Evolutionary conservation across 192 early-diverging fungal species (phyloP).

Genomic region (Coemansia sp.): DNA sequence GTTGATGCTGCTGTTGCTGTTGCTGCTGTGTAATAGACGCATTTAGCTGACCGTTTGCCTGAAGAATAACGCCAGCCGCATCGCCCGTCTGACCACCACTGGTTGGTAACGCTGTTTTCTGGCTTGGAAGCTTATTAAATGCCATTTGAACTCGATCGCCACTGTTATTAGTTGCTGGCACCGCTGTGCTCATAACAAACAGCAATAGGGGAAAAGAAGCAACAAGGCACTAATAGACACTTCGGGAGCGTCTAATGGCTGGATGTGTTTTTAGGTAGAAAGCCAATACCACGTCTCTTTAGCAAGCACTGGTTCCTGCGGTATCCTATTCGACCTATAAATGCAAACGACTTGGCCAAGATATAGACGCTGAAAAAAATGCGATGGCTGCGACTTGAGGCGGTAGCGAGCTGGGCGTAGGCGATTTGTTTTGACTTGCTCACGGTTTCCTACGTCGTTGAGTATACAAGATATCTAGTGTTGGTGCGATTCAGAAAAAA

Average conservation of each 20-base stretch:
- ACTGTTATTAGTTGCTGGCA: slow-evolving; percentile 30
- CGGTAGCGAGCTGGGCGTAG: too few species aligned
- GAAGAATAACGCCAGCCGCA: slow-evolving; percentile 18
- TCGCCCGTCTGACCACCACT: slow-evolving; percentile 21
- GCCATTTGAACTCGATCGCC: slow-evolving; percentile 46
- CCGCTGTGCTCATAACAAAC: slow-evolving; percentile 39
- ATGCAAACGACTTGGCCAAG: too few species aligned
- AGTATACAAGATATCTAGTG: too few species aligned
- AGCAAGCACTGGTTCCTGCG: too few species aligned
- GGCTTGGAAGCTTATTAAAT: slow-evolving; percentile 43
- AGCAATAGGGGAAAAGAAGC: slow-evolving; percentile 1
- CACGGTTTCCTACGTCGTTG: too few species aligned
- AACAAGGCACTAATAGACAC: not conserved
- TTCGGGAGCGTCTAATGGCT: not conserved
- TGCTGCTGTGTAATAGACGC: slow-evolving; percentile 5
- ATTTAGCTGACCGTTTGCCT: slow-evolving; percentile 27
- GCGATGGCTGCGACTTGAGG: not conserved
- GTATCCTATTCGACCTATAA: too few species aligned
- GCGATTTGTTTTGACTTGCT: too few species aligned
- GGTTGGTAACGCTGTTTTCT: slow-evolving; percentile 18
- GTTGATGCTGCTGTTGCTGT: slow-evolving; percentile 25
- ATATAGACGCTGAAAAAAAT: not conserved
- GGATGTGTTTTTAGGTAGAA: not conserved
- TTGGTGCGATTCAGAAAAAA: too few species aligned
- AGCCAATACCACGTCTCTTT: too few species aligned